Evolutionary conservation across 1,139 yeast species (phyloP), one percentile per base, ranked within the genome.

Genomic region (Yamadazyma sp.): DNA sequence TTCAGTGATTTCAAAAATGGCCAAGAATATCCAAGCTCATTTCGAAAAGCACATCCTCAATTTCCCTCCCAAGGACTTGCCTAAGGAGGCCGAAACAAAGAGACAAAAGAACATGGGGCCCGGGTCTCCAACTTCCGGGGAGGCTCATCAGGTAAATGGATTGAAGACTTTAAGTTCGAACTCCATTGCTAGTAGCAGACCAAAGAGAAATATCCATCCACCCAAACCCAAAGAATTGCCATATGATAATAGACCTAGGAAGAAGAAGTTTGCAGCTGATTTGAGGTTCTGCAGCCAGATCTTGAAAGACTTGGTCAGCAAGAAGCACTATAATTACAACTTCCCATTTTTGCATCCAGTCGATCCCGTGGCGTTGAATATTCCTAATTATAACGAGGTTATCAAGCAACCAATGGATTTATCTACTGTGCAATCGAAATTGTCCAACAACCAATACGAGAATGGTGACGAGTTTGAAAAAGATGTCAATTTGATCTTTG

Each of bases 361-460:
- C 34, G 98, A 94, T 61, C 92, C 97, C 0, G 89, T 89, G 25
- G 96, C 96, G 8, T 75, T 91, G 54, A 89, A 88, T 56, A 84
- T 95, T 50, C 98, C 98, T 25, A 82, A 89, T 37, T 92, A 94
- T 62, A 75, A 77, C 54, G 92, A 91, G 49, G 69, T 88, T 43
- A 83, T 92, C 44, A 88, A 87, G 62, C 78, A 81, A 51, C 98
- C 99, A 43, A 94, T 92, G 98, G 99, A 92, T 64, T 73, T 92
- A 53, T 81, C 94, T 32, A 89, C 98, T 0, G 77, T 92, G 43
- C 84, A 83, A 53, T 75, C 81, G 38, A 92, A 89, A 62, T 71
- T 88, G 51, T 80, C 83, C 46, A 87, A 87, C 59, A 89, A 91
- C 63, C 87, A 86, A 53, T 92, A 92, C 59, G 94, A 87, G 58